Evolutionary conservation across 805 yeast genomes (phyloP), one percentile per base, ranked within the genome.

Genomic region (Kodamaea restingae): DNA sequence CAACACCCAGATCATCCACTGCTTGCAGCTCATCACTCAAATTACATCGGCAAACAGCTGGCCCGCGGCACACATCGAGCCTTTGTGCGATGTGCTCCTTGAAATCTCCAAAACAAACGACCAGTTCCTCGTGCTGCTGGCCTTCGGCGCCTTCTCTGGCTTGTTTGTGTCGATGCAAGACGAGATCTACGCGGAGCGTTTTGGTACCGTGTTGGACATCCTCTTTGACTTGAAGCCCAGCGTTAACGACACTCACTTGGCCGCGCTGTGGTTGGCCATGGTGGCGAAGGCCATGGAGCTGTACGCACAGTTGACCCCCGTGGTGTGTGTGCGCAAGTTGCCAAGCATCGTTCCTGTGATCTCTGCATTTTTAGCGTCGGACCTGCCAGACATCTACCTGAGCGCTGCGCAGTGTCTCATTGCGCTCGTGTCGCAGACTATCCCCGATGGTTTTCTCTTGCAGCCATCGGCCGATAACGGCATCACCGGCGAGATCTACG

Each of bases 231-330:
- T 90, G 54, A 81, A 80, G 49, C 98, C 98, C 4, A 73, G 95
- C 1, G 58, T 76, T 15, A 84, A 81, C 50, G 98, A 93, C 55
- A 71, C 82, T 21, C 90, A 88, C 58, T 72, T 93, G 48, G 88
- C 91, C 2, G 96, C 95, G 10, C 77, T 96, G 9, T 93, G 98
- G 98, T 73, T 88, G 30, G 96, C 97, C 1, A 95, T 90, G 15
- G 76, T 91, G 32, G 93, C 96, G 7, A 88, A 88, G 53, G 95
- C 91, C 34, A 75, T 65, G 44, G 70, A 63, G 51, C 53, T 64
- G 36, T 68, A 56, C 49, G 55, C 68, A 18, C 37, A 41, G 20
- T 56, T 67, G 44, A 56, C 63, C 37, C 64, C 69, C 1, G 51
- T 51, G 12, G 62, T 68, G 29, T 79, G 85, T 39, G 56, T 88